A percentile compares a stretch with the other conserved stretches of the same genome.
These are phyloP conservation scores for Vachellia pachyceras DNA, from an alignment of 306 rosid species.

Conservation along the genomic window DNA sequence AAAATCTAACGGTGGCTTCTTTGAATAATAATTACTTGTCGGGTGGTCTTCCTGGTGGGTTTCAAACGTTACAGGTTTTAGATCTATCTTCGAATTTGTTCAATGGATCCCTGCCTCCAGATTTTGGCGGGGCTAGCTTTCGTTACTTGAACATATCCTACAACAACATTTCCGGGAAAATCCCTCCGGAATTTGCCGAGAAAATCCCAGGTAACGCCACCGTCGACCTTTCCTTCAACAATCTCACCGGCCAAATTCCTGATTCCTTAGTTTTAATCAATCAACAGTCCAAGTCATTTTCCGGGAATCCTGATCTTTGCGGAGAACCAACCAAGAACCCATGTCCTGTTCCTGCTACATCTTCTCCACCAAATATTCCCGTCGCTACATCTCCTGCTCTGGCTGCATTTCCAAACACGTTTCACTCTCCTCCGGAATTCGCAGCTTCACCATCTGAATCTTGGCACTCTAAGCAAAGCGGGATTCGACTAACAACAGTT, in stretches of 20 bases:
- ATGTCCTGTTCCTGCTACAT: conserved; percentile 66
- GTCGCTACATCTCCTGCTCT: conserved; percentile 76
- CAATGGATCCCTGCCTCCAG: conserved; percentile 70
- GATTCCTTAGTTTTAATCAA: conserved; percentile 47
- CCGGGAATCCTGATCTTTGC: conserved; percentile 69
- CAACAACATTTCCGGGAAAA: conserved; percentile 70
- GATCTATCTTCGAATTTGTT: conserved; percentile 87
- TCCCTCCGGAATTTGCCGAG: conserved; percentile 56
- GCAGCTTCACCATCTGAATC: conserved; percentile 26
- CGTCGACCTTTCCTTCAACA: conserved; percentile 80
- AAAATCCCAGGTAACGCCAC: conserved; percentile 65
- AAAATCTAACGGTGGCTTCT: conserved; percentile 52
- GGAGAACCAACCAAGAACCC: conserved; percentile 57
- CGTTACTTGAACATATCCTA: conserved; percentile 68
- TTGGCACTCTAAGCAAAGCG: conserved; percentile 35
- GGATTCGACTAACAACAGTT: conserved; percentile 59
- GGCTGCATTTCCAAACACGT: conserved; percentile 76
- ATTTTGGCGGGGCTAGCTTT: conserved; percentile 60
- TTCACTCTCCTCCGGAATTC: conserved; percentile 43
- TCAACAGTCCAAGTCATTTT: conserved; percentile 55
- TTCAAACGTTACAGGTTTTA: conserved; percentile 52
- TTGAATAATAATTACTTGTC: conserved; percentile 69
- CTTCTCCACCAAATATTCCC: conserved; percentile 48
- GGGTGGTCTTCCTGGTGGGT: conserved; percentile 58
- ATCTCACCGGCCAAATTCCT: conserved; percentile 72